These are phyloP conservation scores for Kodamaea jinghongensis DNA, from an alignment of 805 yeast genomes.

Conservation along the genomic window DNA sequence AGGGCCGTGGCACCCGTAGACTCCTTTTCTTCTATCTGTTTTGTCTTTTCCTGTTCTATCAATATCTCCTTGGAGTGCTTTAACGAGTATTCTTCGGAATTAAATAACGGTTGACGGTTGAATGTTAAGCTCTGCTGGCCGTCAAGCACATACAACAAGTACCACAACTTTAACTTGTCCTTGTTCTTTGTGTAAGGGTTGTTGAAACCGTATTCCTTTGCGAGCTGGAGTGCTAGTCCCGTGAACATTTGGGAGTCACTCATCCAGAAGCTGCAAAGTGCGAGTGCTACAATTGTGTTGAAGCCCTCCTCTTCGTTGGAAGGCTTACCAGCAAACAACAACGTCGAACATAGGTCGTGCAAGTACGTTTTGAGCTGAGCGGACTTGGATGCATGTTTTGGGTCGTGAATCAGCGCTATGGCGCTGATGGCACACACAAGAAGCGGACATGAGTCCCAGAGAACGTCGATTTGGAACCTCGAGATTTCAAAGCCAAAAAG, in stretches of 20 bases:
- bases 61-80: slow-evolving; percentile 41
- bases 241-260: slow-evolving; percentile 63
- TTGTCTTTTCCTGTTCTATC: slow-evolving; percentile 9
- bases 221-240: slow-evolving; percentile 65
- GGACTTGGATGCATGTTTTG: slow-evolving; percentile 32
- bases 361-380: slow-evolving; percentile 27
- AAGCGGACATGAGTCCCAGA: slow-evolving; percentile 58
- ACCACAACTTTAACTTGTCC: slow-evolving; percentile 62
- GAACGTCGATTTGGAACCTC: slow-evolving; percentile 43
- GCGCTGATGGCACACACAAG: slow-evolving; percentile 59
- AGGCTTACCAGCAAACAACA: slow-evolving; percentile 38
- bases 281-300: slow-evolving; percentile 59
- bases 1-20: neutral
- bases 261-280: slow-evolving; percentile 69
- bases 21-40: neutral
- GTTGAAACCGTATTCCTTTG: slow-evolving; percentile 51
- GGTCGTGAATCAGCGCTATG: slow-evolving; percentile 62
- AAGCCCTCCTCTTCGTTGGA: slow-evolving; percentile 48
- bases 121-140: slow-evolving; percentile 66
- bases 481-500: slow-evolving; percentile 63
- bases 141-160: slow-evolving; percentile 59
- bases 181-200: slow-evolving; percentile 25
- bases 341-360: slow-evolving; percentile 32
- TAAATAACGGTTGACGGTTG: slow-evolving; percentile 56
- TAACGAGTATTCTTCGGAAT: slow-evolving; percentile 44